Conservation (phyloP, 345 rosid species). For the Populus davidiana region DNA sequence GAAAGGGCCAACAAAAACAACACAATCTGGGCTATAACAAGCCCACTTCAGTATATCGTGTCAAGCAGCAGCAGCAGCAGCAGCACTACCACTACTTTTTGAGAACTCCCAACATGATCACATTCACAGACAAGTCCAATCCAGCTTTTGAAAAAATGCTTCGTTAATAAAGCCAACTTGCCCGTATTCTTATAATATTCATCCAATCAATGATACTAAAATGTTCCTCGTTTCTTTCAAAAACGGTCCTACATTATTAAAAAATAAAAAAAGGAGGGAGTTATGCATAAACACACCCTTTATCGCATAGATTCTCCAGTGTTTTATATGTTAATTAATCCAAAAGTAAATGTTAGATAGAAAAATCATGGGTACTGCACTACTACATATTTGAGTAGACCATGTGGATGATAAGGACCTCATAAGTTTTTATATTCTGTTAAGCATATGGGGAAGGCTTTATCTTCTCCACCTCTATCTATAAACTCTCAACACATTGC, state of each 20-base stretch:
- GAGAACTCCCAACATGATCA: background rate
- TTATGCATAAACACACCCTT: slow-evolving; percentile 12
- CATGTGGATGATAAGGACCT: slow-evolving; percentile 7
- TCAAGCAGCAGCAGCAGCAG: background rate
- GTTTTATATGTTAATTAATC: slow-evolving; percentile 22
- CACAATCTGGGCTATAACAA: no score
- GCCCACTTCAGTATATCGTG: no score
- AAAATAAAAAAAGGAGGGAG: background rate
- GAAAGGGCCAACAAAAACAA: no score
- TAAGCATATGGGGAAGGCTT: slow-evolving; percentile 9
- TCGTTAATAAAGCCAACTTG: background rate
- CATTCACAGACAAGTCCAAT: background rate
- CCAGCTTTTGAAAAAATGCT: background rate
- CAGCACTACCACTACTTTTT: background rate
- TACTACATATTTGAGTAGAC: background rate
- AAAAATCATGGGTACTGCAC: background rate
- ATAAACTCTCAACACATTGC: no score
- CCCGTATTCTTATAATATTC: background rate
- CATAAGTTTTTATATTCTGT: background rate
- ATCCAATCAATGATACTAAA: background rate
- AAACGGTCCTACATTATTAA: background rate
- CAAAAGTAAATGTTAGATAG: slow-evolving; percentile 24
- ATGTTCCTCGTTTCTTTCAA: background rate
- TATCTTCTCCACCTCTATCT: slow-evolving; percentile 8
- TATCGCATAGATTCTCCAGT: slow-evolving; percentile 26